phyloP scores from a whole-genome alignment of 768 basidiomycete genomes.

The Solioccasus polychromus region DNA sequence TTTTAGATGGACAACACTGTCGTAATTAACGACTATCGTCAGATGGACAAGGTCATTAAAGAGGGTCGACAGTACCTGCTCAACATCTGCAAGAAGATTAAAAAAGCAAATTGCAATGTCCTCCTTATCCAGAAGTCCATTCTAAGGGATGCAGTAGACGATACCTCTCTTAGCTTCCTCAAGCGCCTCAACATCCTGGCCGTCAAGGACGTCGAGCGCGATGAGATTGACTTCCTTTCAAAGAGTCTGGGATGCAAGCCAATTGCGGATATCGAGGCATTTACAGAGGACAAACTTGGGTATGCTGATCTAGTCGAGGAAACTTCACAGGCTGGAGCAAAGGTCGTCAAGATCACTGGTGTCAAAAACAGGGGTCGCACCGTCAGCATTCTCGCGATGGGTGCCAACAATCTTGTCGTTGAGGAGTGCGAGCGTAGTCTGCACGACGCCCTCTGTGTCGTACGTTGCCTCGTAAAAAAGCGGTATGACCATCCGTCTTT shows the following conservation, averaged over 20 bases:
- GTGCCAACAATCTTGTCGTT: conserved; percentile 86
- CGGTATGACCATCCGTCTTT: conserved; percentile 49
- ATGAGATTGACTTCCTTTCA: conserved; percentile 96
- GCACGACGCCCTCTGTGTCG: conserved; percentile 98
- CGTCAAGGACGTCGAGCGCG: conserved; percentile 96
- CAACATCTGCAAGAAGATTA: conserved; percentile 98
- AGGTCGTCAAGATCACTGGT: conserved; percentile 92
- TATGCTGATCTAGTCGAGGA: conserved; percentile 96
- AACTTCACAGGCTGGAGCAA: conserved; percentile 72
- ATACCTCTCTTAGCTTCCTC: conserved; percentile 94
- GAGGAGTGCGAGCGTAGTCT: conserved; percentile 97
- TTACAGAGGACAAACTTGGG: conserved; percentile 97
- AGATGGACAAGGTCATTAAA: conserved; percentile 99
- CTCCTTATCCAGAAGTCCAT: conserved; percentile 99
- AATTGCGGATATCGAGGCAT: conserved; percentile 94
- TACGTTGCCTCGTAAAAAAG: conserved; percentile 97
- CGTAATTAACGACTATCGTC: conserved; percentile 98
- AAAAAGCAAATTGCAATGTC: conserved; percentile 99
- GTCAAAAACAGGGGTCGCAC: conserved; percentile 94
- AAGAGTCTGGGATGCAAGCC: conserved; percentile 96
- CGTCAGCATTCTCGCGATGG: conserved; percentile 93
- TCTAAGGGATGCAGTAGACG: conserved; percentile 97
- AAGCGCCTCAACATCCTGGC: conserved; percentile 95
- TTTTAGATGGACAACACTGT: conserved; percentile 98
- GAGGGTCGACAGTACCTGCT: conserved; percentile 97